Evolutionary conservation across 768 basidiomycete species (phyloP).

Genomic region (Leccinum disarticulatum): DNA sequence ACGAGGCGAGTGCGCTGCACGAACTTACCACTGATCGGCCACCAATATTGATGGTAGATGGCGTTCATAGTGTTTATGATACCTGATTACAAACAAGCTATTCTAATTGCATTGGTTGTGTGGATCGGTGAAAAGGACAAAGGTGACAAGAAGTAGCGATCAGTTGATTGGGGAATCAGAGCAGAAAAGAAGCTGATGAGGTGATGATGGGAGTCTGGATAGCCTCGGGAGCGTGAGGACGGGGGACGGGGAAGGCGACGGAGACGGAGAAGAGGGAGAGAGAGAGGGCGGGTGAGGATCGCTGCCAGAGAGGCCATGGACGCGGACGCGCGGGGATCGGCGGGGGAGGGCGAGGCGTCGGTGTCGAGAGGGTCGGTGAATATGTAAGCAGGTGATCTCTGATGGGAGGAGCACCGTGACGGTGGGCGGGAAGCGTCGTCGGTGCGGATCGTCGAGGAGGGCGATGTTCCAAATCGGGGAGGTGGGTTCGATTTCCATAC

Average conservation of each 20-base stretch:
- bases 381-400: conserved; percentile 22
- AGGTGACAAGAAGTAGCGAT: conserved; percentile 12
- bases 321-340: conserved; percentile 19
- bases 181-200: conserved; percentile 22
- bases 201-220: conserved; percentile 6
- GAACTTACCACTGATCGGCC: conserved; percentile 22
- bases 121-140: conserved; percentile 5
- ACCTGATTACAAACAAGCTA: conserved; percentile 30
- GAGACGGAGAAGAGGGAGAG: conserved; percentile 16
- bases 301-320: background rate
- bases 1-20: conserved; percentile 17
- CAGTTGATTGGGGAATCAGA: conserved; percentile 15
- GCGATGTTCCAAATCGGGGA: conserved; percentile 14
- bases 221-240: conserved; percentile 17
- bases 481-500: conserved; percentile 22
- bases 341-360: conserved; percentile 16
- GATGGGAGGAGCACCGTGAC: conserved; percentile 10
- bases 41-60: conserved; percentile 13
- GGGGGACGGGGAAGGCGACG: conserved; percentile 9
- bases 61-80: conserved; percentile 32
- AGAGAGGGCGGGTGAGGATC: conserved; percentile 8
- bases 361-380: conserved; percentile 23
- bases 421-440: conserved; percentile 18
- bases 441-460: conserved; percentile 34
- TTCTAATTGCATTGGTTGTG: conserved; percentile 25